Conservation (phyloP, 2,329 filamentous ascomycete genomes). For the Rosellinia necatrix region DNA sequence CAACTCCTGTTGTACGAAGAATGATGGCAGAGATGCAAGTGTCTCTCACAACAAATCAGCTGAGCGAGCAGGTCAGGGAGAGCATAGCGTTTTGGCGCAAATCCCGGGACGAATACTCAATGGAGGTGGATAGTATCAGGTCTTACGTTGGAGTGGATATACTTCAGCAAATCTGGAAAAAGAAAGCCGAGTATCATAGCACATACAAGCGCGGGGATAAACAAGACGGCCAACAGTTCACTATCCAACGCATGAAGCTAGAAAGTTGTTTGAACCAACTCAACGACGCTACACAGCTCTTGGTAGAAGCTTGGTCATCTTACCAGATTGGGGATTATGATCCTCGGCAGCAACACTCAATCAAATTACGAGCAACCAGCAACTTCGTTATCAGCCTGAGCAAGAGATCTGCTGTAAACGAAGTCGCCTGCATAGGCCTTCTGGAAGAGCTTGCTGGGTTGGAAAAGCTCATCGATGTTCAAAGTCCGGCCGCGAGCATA, state of each 20-base stretch:
- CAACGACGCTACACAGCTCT: constrained; percentile 28
- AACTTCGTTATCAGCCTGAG: constrained; percentile 30
- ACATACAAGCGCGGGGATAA: constrained; percentile 24
- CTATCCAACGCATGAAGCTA: constrained; percentile 34
- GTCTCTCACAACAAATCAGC: constrained; percentile 35
- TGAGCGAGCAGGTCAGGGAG: constrained; percentile 34
- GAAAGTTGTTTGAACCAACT: constrained; percentile 34
- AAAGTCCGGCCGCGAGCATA: constrained; percentile 19
- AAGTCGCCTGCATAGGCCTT: constrained; percentile 35
- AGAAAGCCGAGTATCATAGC: constrained; percentile 30
- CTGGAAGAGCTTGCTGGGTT: constrained; percentile 34
- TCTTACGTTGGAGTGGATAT: constrained; percentile 30
- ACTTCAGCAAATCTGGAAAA: constrained; percentile 38
- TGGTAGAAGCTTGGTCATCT: constrained; percentile 14
- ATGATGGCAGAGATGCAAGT: constrained; percentile 33
- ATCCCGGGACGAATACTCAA: constrained; percentile 33
- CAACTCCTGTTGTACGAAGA: not conserved
- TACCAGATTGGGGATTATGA: constrained; percentile 23
- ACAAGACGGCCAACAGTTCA: constrained; percentile 29
- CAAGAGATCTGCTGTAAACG: constrained; percentile 26
- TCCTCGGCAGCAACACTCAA: constrained; percentile 32
- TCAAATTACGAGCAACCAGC: constrained; percentile 32
- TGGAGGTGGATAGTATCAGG: constrained; percentile 33
- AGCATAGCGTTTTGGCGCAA: constrained; percentile 31
- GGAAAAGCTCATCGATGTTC: constrained; percentile 33